These are phyloP conservation scores for Rubroboletus pulcherrimus DNA, from an alignment of 768 basidiomycete species.

Conservation along the genomic window DNA sequence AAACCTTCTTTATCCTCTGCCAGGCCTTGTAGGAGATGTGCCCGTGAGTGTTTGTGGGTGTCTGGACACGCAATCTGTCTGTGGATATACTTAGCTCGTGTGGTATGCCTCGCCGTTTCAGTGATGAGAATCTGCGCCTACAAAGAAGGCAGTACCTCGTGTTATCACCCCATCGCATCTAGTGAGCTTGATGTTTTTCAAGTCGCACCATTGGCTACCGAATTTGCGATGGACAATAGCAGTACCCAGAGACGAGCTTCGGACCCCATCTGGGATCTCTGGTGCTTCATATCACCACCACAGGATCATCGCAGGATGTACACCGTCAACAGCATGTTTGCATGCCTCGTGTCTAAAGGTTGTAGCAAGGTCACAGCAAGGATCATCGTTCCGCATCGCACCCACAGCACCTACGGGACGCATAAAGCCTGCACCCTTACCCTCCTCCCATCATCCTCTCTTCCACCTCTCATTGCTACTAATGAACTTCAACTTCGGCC, in stretches of 20 bases:
- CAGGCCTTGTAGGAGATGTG: background rate
- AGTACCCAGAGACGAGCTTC: too few relatives aligned
- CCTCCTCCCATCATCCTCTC: background rate
- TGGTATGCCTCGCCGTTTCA: background rate
- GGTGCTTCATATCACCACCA: background rate
- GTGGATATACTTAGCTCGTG: background rate
- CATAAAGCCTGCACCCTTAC: constrained; percentile 8
- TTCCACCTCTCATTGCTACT: background rate
- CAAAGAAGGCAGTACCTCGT: constrained; percentile 4
- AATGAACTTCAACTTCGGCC: constrained; percentile 2
- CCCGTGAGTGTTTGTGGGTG: background rate
- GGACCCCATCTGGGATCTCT: background rate
- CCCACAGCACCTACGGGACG: background rate
- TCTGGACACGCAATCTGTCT: background rate
- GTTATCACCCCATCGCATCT: background rate
- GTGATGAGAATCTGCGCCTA: constrained; percentile 1
- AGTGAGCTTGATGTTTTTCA: background rate
- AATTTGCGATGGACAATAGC: background rate
- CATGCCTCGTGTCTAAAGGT: background rate
- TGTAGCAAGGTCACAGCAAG: background rate
- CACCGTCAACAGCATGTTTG: background rate
- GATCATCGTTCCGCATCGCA: background rate
- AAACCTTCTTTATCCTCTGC: background rate
- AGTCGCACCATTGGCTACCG: background rate
- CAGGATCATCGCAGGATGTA: constrained; percentile 4